Base-by-base conservation (phyloP, 1,284 basidiomycete species). In the Malassezia psittaci region DNA sequence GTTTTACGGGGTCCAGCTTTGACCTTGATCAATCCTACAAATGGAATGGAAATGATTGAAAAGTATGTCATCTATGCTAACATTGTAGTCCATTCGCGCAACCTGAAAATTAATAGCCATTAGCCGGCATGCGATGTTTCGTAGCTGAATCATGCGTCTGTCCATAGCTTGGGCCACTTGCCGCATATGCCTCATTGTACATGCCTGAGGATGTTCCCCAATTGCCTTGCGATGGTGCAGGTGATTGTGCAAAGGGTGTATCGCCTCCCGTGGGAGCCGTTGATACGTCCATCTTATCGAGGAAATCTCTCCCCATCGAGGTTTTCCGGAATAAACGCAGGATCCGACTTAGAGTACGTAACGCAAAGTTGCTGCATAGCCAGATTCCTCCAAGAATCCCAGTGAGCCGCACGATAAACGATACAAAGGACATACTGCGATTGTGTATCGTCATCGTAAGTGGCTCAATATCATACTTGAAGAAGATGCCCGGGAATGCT, bases 381-480 rank as follows among this genome's bases (percentile, higher is more conserved):
- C 77, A 73, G 7, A 77, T 61, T 8, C 77, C 77, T 2, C 77
- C 77, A 5, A 78, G 50, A 16, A 77, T 75, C n/a, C 77, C 77
- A 0, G 75, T 79, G 8, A 80, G 81, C 69, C 90, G 81, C 53
- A 96, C 87, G 60, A 96, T 72, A 62, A 96, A 83, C 62, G 90
- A 85, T 1, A 85, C 72, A 43, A 96, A 77, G 0, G 83, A 79
- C 0, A 86, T 90, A 1, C 90, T 93, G 8, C 90, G 82, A 75
- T 96, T 88, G 61, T 85, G 82, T 47, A 96, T 83, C 0, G 83
- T 86, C 64, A 98, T 80, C 10, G 82, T 80, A 75, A 98, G 81
- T 1, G 90, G 89, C 72, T 98, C 93, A 29, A 96, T 78, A 61
- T 98, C 93, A 73, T 90, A 96, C 75, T 73, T 72, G 60, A 75